Conservation (phyloP, 805 yeast species). For the Suhomyces faveliae region DNA sequence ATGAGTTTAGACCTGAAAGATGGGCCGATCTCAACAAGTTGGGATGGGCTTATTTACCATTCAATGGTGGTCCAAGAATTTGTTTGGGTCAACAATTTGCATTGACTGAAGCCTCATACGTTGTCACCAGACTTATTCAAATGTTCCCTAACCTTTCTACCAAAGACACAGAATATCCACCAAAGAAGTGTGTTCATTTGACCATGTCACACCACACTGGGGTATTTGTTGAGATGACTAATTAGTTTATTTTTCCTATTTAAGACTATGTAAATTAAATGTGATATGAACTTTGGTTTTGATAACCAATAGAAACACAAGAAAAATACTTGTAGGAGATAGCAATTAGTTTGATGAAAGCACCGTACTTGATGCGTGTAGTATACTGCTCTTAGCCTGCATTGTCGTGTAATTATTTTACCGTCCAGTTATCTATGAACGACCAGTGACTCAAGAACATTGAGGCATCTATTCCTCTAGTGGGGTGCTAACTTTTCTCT, state of each 20-base stretch:
- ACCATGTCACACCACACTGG: constrained; percentile 26
- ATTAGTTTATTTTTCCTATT: background rate
- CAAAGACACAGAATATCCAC: constrained; percentile 26
- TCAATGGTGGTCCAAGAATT: constrained; percentile 29
- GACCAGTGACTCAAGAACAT: no score
- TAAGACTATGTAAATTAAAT: background rate
- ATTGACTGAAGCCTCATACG: constrained; percentile 27
- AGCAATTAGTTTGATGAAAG: no score
- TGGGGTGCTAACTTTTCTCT: no score
- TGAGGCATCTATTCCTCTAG: no score
- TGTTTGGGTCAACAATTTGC: constrained; percentile 33
- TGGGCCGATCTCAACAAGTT: constrained; percentile 21
- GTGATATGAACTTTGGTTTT: background rate
- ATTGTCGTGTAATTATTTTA: no score
- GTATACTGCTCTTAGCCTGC: no score
- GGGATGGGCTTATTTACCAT: constrained; percentile 29
- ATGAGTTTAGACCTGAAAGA: constrained; percentile 24
- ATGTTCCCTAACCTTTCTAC: constrained; percentile 21
- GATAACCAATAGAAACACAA: background rate
- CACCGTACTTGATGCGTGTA: no score
- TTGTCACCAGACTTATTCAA: constrained; percentile 22
- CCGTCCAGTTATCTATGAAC: no score
- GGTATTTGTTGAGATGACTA: constrained; percentile 12
- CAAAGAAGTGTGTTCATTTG: constrained; percentile 27
- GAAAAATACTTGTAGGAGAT: no score